Evolutionary conservation across 306 rosid genomes (phyloP).

Genomic region (Cucurbita maxima): DNA sequence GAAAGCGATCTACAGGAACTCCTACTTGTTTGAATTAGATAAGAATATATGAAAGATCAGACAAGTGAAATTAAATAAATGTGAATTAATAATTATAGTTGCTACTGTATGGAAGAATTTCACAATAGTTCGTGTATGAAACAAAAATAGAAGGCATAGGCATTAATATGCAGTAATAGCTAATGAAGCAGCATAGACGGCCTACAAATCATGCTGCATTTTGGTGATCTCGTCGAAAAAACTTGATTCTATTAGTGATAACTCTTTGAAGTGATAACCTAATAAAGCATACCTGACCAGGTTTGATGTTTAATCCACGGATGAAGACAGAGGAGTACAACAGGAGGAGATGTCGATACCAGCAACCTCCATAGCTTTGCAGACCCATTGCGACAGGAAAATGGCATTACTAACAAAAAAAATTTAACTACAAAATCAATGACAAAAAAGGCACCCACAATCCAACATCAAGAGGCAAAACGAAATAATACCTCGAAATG

Average conservation of each 20-base stretch:
- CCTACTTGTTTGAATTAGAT: neutral
- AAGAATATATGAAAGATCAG: neutral
- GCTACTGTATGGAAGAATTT: neutral
- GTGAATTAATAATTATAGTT: neutral
- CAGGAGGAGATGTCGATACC: constrained; percentile 83
- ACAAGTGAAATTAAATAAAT: neutral
- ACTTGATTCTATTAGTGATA: neutral
- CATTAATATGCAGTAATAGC: neutral
- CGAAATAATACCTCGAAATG: constrained; percentile 51
- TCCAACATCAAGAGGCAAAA: neutral
- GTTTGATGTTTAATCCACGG: constrained; percentile 10
- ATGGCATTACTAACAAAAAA: neutral
- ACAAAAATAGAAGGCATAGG: neutral
- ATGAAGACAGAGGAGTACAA: constrained; percentile 30
- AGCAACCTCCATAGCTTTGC: constrained; percentile 95
- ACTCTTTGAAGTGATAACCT: constrained; percentile 7
- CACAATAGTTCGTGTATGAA: neutral
- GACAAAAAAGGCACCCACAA: neutral
- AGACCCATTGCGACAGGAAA: constrained; percentile 69
- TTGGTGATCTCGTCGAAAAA: neutral
- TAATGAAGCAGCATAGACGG: constrained; percentile 23
- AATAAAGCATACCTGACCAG: constrained; percentile 3
- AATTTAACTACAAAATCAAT: neutral
- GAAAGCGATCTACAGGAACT: neutral
- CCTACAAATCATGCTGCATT: constrained; percentile 38